Percentiles rank a stretch among this genome's conserved stretches.
Conservation (phyloP, 73 alveolate genomes). For the Tetrahymena malaccensis region DNA sequence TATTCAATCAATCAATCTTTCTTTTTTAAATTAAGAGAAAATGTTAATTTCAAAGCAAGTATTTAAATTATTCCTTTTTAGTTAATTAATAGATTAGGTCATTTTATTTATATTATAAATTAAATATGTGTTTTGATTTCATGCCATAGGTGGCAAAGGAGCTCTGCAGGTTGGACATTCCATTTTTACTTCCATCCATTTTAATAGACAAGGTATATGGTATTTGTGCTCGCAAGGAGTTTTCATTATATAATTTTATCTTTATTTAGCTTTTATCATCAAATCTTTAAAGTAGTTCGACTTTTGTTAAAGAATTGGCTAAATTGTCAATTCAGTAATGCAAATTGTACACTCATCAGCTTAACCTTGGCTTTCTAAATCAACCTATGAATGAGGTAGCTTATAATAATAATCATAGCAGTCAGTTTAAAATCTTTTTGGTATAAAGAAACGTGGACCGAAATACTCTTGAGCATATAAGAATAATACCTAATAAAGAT, state of each 20-base stretch:
- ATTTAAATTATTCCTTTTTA: too few relatives aligned
- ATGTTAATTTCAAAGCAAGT: too few relatives aligned
- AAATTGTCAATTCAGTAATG: background rate
- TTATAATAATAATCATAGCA: background rate
- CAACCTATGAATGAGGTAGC: background rate
- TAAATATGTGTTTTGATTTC: background rate
- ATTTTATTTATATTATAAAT: background rate
- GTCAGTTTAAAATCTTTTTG: background rate
- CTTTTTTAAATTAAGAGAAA: too few relatives aligned
- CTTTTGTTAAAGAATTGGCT: background rate
- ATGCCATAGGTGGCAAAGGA: constrained; percentile 9
- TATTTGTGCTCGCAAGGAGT: constrained; percentile 53
- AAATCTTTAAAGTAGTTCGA: background rate
- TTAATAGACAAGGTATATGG: constrained; percentile 55
- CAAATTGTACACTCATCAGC: constrained; percentile 38
- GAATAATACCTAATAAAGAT: background rate
- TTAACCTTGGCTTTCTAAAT: background rate
- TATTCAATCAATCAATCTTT: too few relatives aligned
- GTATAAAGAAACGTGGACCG: constrained; percentile 1
- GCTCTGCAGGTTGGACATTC: constrained; percentile 67
- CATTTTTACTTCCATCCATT: constrained; percentile 55
- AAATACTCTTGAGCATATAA: constrained; percentile 6
- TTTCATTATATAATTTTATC: constrained; percentile 10
- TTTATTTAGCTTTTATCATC: background rate
- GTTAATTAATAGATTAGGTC: background rate